Evolutionary conservation across 2,329 filamentous ascomycete genomes (phyloP).

Genomic region (Pyricularia sp.): DNA sequence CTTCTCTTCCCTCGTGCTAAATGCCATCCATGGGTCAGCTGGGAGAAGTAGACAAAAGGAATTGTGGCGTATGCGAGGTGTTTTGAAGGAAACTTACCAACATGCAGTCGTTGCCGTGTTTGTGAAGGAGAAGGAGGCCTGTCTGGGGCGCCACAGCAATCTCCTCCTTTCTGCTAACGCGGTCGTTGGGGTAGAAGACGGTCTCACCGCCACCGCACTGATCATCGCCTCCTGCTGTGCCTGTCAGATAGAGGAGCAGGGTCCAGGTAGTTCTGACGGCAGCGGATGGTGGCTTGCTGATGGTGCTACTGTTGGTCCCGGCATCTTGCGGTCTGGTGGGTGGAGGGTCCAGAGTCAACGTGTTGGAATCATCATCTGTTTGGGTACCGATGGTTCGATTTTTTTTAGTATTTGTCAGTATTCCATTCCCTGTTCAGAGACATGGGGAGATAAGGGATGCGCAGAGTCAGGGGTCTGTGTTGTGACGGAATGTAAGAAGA

Average conservation of each 20-base stretch:
- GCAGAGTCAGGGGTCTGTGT: background rate
- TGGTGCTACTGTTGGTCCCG: conserved; percentile 34
- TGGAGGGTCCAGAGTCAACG: conserved; percentile 28
- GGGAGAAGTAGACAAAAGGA: background rate
- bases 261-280: conserved; percentile 81
- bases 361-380: conserved; percentile 79
- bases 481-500: background rate
- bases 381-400: background rate
- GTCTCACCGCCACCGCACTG: conserved; percentile 75
- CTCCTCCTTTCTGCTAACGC: conserved; percentile 47
- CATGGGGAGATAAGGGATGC: background rate
- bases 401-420: background rate
- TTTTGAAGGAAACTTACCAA: conserved; percentile 39
- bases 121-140: conserved; percentile 80
- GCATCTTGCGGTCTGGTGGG: background rate
- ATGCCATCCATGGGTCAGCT: background rate
- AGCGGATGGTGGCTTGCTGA: conserved; percentile 22
- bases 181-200: conserved; percentile 74
- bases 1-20: conserved; percentile 57
- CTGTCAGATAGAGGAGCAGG: conserved; percentile 77
- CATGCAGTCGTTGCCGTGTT: conserved; percentile 82
- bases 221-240: conserved; percentile 44
- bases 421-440: background rate
- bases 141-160: conserved; percentile 67
- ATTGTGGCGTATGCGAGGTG: background rate